phyloP scores from a whole-genome alignment of 768 basidiomycete genomes.

The Psilocybe azurescens region DNA sequence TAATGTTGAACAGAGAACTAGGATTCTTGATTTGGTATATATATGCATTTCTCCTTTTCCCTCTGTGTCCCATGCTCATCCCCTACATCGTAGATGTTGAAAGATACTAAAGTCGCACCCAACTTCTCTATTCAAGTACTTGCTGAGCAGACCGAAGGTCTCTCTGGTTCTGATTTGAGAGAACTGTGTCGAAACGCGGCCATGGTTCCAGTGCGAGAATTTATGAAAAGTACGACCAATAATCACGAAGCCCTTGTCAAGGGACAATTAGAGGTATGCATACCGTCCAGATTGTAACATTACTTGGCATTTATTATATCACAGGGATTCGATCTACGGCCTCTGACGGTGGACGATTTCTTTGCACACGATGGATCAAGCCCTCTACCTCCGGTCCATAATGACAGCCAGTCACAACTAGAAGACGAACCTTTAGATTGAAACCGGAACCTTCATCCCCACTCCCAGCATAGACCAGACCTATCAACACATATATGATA shows the following conservation, averaged over 20 bases:
- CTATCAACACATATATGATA: background rate
- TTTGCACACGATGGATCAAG: conserved; percentile 45
- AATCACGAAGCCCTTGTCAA: conserved; percentile 49
- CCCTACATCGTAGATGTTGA: conserved; percentile 71
- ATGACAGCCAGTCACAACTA: conserved; percentile 28
- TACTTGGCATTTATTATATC: background rate
- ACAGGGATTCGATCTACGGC: conserved; percentile 81
- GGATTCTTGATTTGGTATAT: conserved; percentile 79
- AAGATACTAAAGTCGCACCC: conserved; percentile 70
- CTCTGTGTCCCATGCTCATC: conserved; percentile 1
- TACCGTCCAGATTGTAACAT: background rate
- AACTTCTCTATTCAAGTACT: conserved; percentile 66
- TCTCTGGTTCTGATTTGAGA: conserved; percentile 89
- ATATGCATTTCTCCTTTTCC: background rate
- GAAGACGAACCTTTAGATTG: conserved; percentile 29
- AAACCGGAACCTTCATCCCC: background rate
- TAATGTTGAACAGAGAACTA: conserved; percentile 74
- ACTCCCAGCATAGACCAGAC: conserved; percentile 5
- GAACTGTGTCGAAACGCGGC: conserved; percentile 94
- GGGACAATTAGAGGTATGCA: conserved; percentile 52
- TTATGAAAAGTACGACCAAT: conserved; percentile 58
- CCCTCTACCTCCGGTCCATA: conserved; percentile 34
- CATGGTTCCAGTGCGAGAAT: conserved; percentile 90
- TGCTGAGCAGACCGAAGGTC: conserved; percentile 71
- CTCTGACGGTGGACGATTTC: conserved; percentile 76